Evolutionary conservation across 768 basidiomycete species (phyloP).

Genomic region (Imleria badia): DNA sequence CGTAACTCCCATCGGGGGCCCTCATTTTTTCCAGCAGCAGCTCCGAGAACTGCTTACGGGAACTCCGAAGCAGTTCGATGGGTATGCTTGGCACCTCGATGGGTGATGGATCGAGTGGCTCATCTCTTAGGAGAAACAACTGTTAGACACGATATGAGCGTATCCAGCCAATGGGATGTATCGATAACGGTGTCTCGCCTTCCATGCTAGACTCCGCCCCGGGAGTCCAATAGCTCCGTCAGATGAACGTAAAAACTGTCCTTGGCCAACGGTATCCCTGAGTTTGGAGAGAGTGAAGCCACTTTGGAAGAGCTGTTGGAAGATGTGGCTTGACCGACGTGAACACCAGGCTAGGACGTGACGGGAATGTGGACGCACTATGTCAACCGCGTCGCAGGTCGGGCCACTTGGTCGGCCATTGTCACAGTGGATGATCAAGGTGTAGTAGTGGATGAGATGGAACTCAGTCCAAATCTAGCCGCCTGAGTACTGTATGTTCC

Average conservation of each 20-base stretch:
- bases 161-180: constrained; percentile 12
- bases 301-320: constrained; percentile 49
- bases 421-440: background rate
- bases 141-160: constrained; percentile 33
- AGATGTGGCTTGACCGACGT: constrained; percentile 36
- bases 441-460: too few species aligned
- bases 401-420: constrained; percentile 28
- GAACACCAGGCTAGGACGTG: background rate
- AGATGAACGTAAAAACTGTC: constrained; percentile 50
- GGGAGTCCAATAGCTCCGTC: constrained; percentile 48
- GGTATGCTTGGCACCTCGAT: constrained; percentile 37
- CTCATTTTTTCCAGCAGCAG: constrained; percentile 69
- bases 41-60: constrained; percentile 56
- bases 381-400: constrained; percentile 23
- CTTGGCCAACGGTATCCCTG: constrained; percentile 63
- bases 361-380: constrained; percentile 21
- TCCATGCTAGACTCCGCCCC: constrained; percentile 86
- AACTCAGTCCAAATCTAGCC: too few species aligned
- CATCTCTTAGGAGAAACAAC: constrained; percentile 67
- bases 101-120: constrained; percentile 58
- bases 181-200: constrained; percentile 43
- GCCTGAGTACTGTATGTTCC: too few species aligned
- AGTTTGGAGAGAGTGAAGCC: constrained; percentile 59
- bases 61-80: constrained; percentile 43
- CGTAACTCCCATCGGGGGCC: constrained; percentile 85